Base-by-base conservation (phyloP, 345 rosid genomes). In the Populus simonii region DNA sequence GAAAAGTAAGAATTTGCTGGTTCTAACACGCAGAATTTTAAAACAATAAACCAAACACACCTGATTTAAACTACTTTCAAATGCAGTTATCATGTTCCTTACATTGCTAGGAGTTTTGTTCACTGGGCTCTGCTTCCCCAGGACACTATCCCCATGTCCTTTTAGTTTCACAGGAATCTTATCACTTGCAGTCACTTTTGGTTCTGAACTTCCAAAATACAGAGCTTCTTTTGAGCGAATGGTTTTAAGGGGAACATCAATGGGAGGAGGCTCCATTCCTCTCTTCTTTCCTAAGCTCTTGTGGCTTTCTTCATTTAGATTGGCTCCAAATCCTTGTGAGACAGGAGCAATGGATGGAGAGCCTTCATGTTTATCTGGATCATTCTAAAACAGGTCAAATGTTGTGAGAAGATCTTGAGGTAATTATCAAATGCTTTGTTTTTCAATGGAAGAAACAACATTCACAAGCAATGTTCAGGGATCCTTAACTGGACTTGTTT, bases 81-180 rank as follows among this genome's bases (percentile, higher is more conserved):
- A 95, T 75, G 77, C 91, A 80, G 88, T 90, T 73, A 91, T 89
- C 97, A 93, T 88, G 75, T 90, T 90, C 85, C 87, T 84, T 76
- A 95, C 92, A 80, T 81, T 90, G 88, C 85, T 86, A 61, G 87
- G 85, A 80, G 74, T 80, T 83, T 82, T 90, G 83, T 81, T 82
- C 16, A 75, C 65, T 29, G 84, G 49, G 8, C 47, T 39, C 22
- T 23, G 82, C 74, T 83, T 83, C 87, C 80, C 70, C 74, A 63
- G 75, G 77, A 68, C 57, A 76, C 66, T 45, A 78, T 67, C 57
- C 51, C 75, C 77, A 8, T 33, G 39, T 74, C 73, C 72, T 15
- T 74, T 71, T 1, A 55, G 62, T 51, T 79, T 80, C 55, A 66
- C 57, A 61, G 80, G 75, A 65, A 66, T 67, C 17, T 41, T 33